Evolutionary conservation across 768 basidiomycete genomes (phyloP), one percentile per base, ranked within the genome.

Genomic region (Tricholoma furcatifolium): DNA sequence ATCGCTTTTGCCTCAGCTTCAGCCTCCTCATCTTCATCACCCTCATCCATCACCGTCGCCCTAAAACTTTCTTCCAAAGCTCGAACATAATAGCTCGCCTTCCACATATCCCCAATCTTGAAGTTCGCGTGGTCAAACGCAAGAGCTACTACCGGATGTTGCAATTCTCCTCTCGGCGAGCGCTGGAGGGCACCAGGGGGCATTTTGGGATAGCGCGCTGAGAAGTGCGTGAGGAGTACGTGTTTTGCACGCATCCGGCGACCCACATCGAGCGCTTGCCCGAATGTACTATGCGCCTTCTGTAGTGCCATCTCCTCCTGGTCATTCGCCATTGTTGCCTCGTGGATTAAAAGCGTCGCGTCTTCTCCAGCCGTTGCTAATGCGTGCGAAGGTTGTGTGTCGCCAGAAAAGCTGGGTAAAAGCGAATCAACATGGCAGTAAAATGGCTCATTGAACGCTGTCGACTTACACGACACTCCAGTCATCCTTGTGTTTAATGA

Each of bases 201-300:
- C 65, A 95, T 74, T 60, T 90, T 93, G 15, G 95, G 93, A 68
- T 96, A 95, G 24, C 94, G 85, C 36, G 91, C 91, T 9, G 94
- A 97, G 71, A 98, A 98, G 67, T 98, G 95, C 0, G 93, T 98
- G 18, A 98, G 79, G n/a, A 98, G 80, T 38, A 92, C 77, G 57
- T 92, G 85, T 48, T 83, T 72, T 1, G 93, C 93, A 9, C 80
- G 76, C 94, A 96, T 96, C 93, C 76, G 74, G 63, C 74, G 75
- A 4, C 87, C 95, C 12, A 93, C 75, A 21, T 81, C 79, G 41
- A 98, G 80, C 0, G 96, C 96, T 63, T 98, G 91, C 1, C 90
- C 83, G 53, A 93, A 82, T 0, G 96, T 98, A 53, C 89, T 92
- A 66, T 98, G 96, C 4, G 85, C 85, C 71, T 96, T 98, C 35